Base-by-base conservation (phyloP, 441 rosid species). In the Euphorbia schlechtendalii region DNA sequence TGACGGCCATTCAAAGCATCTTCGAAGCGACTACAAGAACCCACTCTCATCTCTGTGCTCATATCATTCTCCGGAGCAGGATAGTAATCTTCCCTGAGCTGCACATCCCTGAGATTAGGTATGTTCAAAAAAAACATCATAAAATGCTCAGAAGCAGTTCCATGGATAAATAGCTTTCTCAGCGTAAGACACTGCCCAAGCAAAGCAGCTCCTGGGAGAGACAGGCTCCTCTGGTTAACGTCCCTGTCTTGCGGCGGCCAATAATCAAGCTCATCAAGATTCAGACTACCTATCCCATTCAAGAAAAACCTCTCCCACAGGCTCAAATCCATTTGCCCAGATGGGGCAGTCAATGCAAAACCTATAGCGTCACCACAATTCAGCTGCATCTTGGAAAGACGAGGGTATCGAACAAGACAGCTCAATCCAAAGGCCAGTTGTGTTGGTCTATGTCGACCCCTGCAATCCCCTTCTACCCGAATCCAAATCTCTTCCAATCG, bases 211-310 rank as follows among this genome's bases (percentile, higher is more conserved):
- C 83, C 89, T 0, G 97, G 90, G 17, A 88, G 87, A 1, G 96
- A 78, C 20, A 90, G 74, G 68, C 92, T 86, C 76, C 99, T 81
- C 58, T 83, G 99, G 72, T 94, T 88, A 17, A 90, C 96, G 1
- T 90, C 97, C 72, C 87, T 75, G 64, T 94, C 97, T 24, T 84
- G 96, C 0, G 99, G 96, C 3, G 96, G 97, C 96, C 97, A 94
- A 60, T 94, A 90, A 69, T 94, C 90, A 0, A 89, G 87, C 73
- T 87, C 92, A 2, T 27, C 78, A 8, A 91, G 85, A 75, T 63
- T 78, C 78, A 91, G 70, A 56, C 69, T 65, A 61, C 83, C 83
- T 0, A 94, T 86, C 30, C 92, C 94, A 1, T 78, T 79, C 68
- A 94, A 76, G 81, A 83, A 89, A 77, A 83, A 86, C 59, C 99